Evolutionary conservation across 129 eudicot genomes (phyloP).

Genomic region (Artemisia argyi): DNA sequence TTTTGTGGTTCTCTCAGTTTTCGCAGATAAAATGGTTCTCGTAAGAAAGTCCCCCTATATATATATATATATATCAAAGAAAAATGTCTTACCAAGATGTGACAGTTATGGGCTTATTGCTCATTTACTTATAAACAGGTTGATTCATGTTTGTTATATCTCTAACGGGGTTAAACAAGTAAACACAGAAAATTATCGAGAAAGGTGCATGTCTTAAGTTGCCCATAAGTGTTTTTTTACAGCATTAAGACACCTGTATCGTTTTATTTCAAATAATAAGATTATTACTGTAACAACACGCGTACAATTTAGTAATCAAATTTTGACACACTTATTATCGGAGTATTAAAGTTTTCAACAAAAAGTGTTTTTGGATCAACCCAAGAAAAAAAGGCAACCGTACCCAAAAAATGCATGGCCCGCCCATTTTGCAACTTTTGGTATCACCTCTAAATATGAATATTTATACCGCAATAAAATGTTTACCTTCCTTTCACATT

Average conservation of each 20-base stretch:
- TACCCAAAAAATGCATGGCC: background rate
- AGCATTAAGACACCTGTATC: background rate
- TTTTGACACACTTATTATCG: background rate
- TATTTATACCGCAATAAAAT: background rate
- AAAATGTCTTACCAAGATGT: background rate
- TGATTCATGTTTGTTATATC: background rate
- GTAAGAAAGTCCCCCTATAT: too few relatives aligned
- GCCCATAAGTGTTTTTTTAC: too few relatives aligned
- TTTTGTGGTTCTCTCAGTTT: too few relatives aligned
- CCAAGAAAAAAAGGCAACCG: background rate
- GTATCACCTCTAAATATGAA: background rate
- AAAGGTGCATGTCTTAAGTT: too few relatives aligned
- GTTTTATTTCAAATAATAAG: background rate
- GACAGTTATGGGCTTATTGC: background rate
- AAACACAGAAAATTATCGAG: background rate
- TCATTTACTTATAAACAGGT: background rate
- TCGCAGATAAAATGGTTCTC: too few relatives aligned
- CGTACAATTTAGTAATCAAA: background rate
- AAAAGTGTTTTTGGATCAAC: background rate
- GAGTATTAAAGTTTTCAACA: background rate
- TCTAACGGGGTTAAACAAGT: background rate
- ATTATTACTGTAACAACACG: background rate
- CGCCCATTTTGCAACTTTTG: too few relatives aligned
- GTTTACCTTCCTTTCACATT: slow-evolving; percentile 97
- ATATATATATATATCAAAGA: background rate